Evolutionary conservation across 192 early-diverging fungal genomes (phyloP), one percentile per base, ranked within the genome.

Genomic region (Geranomyces variabilis): DNA sequence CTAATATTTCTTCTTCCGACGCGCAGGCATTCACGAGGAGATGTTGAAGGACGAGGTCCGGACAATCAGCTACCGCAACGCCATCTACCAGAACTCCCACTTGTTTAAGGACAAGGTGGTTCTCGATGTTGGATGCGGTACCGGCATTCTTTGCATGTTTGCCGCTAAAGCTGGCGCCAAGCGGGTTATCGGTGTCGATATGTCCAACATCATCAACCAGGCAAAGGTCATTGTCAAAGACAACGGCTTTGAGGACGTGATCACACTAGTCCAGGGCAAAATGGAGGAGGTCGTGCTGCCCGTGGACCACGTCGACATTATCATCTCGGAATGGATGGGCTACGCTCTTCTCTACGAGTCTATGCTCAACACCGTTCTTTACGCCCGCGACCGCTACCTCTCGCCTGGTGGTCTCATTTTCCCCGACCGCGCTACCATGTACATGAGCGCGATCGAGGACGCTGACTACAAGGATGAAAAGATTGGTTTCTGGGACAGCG

Each of bases 241-340:
- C 79, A 99, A 99, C 80, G 91, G 91, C 21, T 87, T 99, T 45
- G 85, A 91, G 55, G 89, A 91, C 78, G 91, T 92, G 46, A 87
- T 99, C 59, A 89, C 92, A 10, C 85, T 99, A 63, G 84, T 96
- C 30, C 90, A 96, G 82, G 96, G 97, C 63, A 96, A 96, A 81
- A 96, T 99, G 86, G 97, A 99, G 79, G 96, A 99, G 70, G 92
- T 99, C 19, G 77, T 79, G 17, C 83, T 99, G 65, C 96, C 97
- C 22, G 95, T 94, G 47, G 87, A 91, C 59, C 91, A 97, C 77
- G 96, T 98, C 34, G 97, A 99, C 78, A 97, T 99, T 70, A 99
- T 99, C 64, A 96, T 99, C 66, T 96, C 94, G 6, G 97, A 99
- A 74, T 99, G 97, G 97, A 99, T 99, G 97, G 97, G 97, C 26